Conservation (phyloP, 2,329 filamentous ascomycete species). For the Colletotrichum godetiae region DNA sequence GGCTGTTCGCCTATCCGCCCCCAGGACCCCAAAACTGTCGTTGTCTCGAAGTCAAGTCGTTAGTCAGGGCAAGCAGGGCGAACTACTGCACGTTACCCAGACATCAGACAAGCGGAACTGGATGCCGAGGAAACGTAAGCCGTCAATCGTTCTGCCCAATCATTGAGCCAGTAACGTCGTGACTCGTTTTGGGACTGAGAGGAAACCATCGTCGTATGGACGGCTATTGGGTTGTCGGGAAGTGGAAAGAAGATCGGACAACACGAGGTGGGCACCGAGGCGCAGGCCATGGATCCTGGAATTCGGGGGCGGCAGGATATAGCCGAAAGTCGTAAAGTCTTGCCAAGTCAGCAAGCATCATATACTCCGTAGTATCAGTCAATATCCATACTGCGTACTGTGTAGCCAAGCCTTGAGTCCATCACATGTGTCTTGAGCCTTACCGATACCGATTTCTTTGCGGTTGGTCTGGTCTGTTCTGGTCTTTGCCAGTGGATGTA, state of each 20-base stretch:
- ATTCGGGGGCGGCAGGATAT: not conserved
- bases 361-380: too few relatives aligned
- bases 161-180: not conserved
- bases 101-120: constrained; percentile 5
- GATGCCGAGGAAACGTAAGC: constrained; percentile 24
- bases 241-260: not conserved
- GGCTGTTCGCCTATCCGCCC: not conserved
- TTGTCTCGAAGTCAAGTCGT: not conserved
- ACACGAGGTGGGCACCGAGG: constrained; percentile 8
- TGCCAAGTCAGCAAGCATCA: not conserved
- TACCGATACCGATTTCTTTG: not conserved
- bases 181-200: not conserved
- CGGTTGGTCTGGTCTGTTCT: not conserved
- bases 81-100: constrained; percentile 5
- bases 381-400: too few relatives aligned
- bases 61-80: constrained; percentile 8
- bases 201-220: not conserved
- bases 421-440: constrained; percentile 9
- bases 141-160: not conserved
- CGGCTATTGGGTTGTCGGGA: not conserved
- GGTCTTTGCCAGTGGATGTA: not conserved
- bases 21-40: constrained; percentile 11
- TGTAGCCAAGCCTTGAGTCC: not conserved
- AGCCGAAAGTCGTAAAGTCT: constrained; percentile 6
- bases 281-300: not conserved